These are phyloP conservation scores for Leishmania turanica DNA, from an alignment of 208 protist genomes.

Conservation along the genomic window DNA sequence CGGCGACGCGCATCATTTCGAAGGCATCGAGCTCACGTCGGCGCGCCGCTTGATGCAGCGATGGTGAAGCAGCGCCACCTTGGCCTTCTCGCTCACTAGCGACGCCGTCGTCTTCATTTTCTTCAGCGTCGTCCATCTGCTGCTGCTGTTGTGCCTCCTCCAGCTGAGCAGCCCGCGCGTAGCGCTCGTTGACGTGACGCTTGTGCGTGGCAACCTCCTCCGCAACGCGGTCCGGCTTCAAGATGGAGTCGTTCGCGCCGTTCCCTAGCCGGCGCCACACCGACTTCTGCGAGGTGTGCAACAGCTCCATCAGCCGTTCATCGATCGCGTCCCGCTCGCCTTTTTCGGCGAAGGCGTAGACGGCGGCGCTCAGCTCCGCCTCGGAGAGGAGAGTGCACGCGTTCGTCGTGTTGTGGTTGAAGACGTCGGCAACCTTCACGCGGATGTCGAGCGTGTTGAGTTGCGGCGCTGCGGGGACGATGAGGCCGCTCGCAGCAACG, in stretches of 20 bases:
- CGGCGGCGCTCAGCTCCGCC: conserved; percentile 81
- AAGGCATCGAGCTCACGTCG: conserved; percentile 23
- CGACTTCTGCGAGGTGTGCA: conserved; percentile 70
- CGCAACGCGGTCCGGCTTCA: conserved; percentile 57
- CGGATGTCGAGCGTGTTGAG: conserved; percentile 80
- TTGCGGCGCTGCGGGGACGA: conserved; percentile 53
- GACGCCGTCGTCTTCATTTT: conserved; percentile 16
- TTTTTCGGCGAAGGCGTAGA: conserved; percentile 91
- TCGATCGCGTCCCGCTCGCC: conserved; percentile 86
- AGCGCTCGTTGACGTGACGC: conserved; percentile 72
- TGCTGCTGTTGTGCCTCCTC: conserved; percentile 29
- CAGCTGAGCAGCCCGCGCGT: conserved; percentile 44
- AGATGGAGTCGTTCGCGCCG: conserved; percentile 57
- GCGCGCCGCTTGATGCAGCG: not conserved
- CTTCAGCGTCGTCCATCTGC: not conserved
- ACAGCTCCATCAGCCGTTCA: conserved; percentile 72
- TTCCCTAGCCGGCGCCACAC: conserved; percentile 73
- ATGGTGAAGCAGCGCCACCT: conserved; percentile 1
- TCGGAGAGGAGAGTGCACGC: conserved; percentile 85
- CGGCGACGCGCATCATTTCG: conserved; percentile 14
- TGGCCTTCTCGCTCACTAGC: conserved; percentile 18
- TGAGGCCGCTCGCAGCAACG: conserved; percentile 10
- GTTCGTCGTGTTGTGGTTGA: conserved; percentile 73
- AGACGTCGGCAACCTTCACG: conserved; percentile 86
- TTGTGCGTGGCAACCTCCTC: conserved; percentile 69